These are phyloP conservation scores for Pythium dissimile DNA, from an alignment of 352 stramenopile genomes.

Conservation along the genomic window DNA sequence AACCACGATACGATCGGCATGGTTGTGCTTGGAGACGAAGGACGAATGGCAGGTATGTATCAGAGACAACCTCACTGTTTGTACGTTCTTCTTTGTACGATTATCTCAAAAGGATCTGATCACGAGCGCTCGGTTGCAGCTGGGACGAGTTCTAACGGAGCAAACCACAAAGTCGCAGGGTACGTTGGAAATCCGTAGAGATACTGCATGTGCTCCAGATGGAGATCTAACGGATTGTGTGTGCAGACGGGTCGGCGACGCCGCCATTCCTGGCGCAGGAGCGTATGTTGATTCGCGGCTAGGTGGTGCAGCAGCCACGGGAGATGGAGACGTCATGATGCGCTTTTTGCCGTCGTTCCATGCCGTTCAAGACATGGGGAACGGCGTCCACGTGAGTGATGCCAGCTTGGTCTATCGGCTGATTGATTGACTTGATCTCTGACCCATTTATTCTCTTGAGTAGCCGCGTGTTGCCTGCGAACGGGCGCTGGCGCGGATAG, in stretches of 20 bases:
- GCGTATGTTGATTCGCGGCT: slow-evolving; percentile 84
- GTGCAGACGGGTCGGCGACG: slow-evolving; percentile 83
- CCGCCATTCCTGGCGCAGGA: slow-evolving; percentile 74
- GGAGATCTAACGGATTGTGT: not conserved
- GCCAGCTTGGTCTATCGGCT: too few species aligned
- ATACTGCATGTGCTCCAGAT: not conserved
- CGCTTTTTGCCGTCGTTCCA: slow-evolving; percentile 86
- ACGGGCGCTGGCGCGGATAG: slow-evolving; percentile 47
- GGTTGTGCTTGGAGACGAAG: slow-evolving; percentile 55
- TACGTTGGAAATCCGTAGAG: slow-evolving; percentile 14
- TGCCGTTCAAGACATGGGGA: slow-evolving; percentile 78
- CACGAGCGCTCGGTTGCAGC: slow-evolving; percentile 23
- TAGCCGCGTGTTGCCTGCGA: slow-evolving; percentile 65
- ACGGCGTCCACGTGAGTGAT: slow-evolving; percentile 57
- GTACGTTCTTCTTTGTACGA: not conserved
- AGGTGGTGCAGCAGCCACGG: slow-evolving; percentile 81
- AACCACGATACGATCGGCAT: slow-evolving; percentile 94
- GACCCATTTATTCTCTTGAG: not conserved
- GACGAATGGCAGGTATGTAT: slow-evolving; percentile 53
- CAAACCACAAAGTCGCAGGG: slow-evolving; percentile 88
- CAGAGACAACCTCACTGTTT: not conserved
- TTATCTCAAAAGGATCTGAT: not conserved
- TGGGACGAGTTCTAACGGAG: slow-evolving; percentile 88
- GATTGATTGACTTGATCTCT: too few species aligned
- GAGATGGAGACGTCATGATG: slow-evolving; percentile 92